Conservation (phyloP, 768 basidiomycete genomes). For the Calocera viscosa region DNA sequence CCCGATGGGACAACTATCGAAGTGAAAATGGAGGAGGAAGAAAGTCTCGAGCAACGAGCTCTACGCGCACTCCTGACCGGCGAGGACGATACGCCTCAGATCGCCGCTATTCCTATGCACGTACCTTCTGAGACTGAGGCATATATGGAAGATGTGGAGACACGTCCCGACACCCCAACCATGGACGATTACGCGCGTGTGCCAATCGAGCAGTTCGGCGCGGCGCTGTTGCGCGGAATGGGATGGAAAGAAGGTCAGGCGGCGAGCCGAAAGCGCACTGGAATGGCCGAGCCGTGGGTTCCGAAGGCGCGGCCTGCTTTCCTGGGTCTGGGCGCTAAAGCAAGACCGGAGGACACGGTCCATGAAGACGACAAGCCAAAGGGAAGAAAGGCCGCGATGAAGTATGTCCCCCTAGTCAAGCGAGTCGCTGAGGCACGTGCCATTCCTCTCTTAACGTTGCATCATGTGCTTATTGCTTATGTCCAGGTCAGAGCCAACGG, state of each 20-base stretch:
- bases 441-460: neutral
- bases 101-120: conserved; percentile 50
- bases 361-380: conserved; percentile 26
- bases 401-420: conserved; percentile 74
- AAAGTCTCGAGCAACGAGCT: conserved; percentile 57
- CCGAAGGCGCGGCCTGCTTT: conserved; percentile 74
- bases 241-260: conserved; percentile 81
- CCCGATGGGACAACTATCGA: conserved; percentile 20
- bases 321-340: conserved; percentile 89
- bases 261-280: conserved; percentile 51
- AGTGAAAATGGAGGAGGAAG: conserved; percentile 35
- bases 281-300: conserved; percentile 62
- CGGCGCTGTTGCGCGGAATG: conserved; percentile 89
- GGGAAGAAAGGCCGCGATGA: conserved; percentile 44
- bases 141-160: conserved; percentile 66
- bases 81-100: conserved; percentile 25
- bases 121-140: conserved; percentile 58
- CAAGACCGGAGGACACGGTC: conserved; percentile 54
- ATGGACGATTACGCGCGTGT: conserved; percentile 80
- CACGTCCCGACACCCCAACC: conserved; percentile 62
- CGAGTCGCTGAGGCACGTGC: conserved; percentile 39
- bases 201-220: conserved; percentile 85
- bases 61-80: conserved; percentile 64
- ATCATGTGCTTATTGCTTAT: neutral
- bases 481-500: neutral